Percentiles rank a stretch among this genome's conserved stretches.
Evolutionary conservation across 192 early-diverging fungal species (phyloP).

Genomic region (Cetraspora pellucida): DNA sequence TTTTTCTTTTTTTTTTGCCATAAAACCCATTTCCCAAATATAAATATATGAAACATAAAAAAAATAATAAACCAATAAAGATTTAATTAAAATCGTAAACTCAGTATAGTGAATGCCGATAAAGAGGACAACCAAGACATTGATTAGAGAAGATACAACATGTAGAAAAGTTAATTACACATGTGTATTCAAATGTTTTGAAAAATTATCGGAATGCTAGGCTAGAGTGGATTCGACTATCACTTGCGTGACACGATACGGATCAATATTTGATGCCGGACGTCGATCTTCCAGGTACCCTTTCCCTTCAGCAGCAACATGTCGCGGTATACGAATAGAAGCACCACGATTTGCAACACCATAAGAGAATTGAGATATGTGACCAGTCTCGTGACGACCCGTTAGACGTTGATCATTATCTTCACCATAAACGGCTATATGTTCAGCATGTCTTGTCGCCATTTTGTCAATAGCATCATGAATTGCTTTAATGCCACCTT

Average conservation of each 20-base stretch:
- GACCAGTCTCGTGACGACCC: constrained; percentile 56
- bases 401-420: constrained; percentile 61
- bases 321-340: constrained; percentile 61
- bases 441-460: constrained; percentile 45
- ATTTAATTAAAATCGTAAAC: not conserved
- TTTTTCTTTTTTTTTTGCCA: constrained; percentile 12
- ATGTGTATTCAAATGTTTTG: not conserved
- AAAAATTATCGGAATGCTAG: too few relatives aligned
- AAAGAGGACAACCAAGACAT: too few relatives aligned
- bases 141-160: not conserved
- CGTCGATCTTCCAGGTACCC: constrained; percentile 62
- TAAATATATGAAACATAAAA: not conserved
- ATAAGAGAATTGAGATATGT: constrained; percentile 51
- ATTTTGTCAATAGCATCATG: constrained; percentile 58
- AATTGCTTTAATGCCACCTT: constrained; percentile 54
- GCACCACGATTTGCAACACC: constrained; percentile 61
- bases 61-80: not conserved
- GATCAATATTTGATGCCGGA: constrained; percentile 61
- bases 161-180: constrained; percentile 13
- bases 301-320: constrained; percentile 54
- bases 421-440: constrained; percentile 61
- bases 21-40: constrained; percentile 18
- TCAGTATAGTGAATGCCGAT: too few relatives aligned
- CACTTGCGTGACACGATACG: constrained; percentile 56
- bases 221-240: constrained; percentile 44